Base-by-base conservation (phyloP, 2,329 filamentous ascomycete species). In the Didymella segeticola region DNA sequence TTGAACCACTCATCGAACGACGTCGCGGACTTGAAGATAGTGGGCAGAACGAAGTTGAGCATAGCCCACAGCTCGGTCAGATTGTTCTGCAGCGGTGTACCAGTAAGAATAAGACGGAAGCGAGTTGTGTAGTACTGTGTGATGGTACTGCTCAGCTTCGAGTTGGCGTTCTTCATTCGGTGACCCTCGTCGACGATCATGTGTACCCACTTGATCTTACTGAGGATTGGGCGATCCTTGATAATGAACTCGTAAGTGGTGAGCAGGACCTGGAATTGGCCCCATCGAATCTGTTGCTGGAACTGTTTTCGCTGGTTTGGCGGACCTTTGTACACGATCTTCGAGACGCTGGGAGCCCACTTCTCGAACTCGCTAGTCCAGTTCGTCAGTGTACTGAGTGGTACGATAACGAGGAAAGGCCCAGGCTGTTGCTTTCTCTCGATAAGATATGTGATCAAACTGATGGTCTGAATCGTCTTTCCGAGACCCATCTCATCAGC, bases 1-100 rank as follows among this genome's bases (percentile, higher is more conserved):
- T 98, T 99, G 86, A 99, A 99, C 95, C 95, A 99, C 75, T 99
- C 95, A 74, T 99, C 95, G 71, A 99, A 99, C 2, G 93, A 98
- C 74, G 95, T 97, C 58, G 93, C 92, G 2, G 95, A 98, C 75
- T 99, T 99, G 87, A 99, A 99, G 63, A 99, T 99, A 66, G 91
- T 98, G 3, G 95, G 95, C 42, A 99, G 81, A 33, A 97, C 95
- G 75, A 99, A 99, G 79, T 99, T 99, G 69, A 99, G 89, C 81
- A 99, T 88, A 22, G 95, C 91, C 95, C 95, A 99, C 67, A 99
- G 80, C 74, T 99, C 95, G 3, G 92, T 87, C 33, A 99, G 82
- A 73, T 98, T 99, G 80, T 99, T 99, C 77, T 99, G 93, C 25
- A 99, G 82, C 5, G 95, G 95, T 5, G 95, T 99, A 82, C 95